These are phyloP conservation scores for Phallus indusiatus DNA, from an alignment of 768 basidiomycete species.

Conservation along the genomic window DNA sequence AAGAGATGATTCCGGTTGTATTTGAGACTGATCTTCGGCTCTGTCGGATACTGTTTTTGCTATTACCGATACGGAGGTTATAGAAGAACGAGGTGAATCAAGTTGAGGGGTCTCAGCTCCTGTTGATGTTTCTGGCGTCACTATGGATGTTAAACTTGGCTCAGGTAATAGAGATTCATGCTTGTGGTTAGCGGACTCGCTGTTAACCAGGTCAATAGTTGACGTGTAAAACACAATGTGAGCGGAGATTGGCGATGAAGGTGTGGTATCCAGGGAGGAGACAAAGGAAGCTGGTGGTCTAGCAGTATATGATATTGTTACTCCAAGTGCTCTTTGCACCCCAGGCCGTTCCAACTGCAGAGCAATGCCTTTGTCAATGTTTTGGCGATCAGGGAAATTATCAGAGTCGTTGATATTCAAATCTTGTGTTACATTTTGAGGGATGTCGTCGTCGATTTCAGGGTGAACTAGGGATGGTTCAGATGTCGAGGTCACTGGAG, in stretches of 20 bases:
- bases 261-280: not conserved
- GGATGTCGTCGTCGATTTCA: constrained; percentile 1
- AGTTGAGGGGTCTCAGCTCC: constrained; percentile 38
- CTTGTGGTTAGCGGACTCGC: constrained; percentile 17
- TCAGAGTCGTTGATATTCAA: constrained; percentile 5
- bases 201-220: constrained; percentile 5
- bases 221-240: not conserved
- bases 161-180: constrained; percentile 36
- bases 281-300: constrained; percentile 5
- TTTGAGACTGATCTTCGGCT: constrained; percentile 7
- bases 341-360: constrained; percentile 1
- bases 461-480: constrained; percentile 11
- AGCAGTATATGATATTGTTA: constrained; percentile 10
- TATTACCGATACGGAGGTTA: constrained; percentile 44
- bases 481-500: constrained; percentile 8
- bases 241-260: not conserved
- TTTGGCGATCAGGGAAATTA: constrained; percentile 8
- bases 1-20: not conserved
- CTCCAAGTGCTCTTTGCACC: constrained; percentile 1
- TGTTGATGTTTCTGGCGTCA: constrained; percentile 40
- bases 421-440: not conserved
- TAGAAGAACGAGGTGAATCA: constrained; percentile 49
- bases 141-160: constrained; percentile 26
- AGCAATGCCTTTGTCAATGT: constrained; percentile 4
- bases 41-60: constrained; percentile 22